Base-by-base conservation (phyloP, 352 stramenopile genomes). In the Phytopythium litorale region DNA sequence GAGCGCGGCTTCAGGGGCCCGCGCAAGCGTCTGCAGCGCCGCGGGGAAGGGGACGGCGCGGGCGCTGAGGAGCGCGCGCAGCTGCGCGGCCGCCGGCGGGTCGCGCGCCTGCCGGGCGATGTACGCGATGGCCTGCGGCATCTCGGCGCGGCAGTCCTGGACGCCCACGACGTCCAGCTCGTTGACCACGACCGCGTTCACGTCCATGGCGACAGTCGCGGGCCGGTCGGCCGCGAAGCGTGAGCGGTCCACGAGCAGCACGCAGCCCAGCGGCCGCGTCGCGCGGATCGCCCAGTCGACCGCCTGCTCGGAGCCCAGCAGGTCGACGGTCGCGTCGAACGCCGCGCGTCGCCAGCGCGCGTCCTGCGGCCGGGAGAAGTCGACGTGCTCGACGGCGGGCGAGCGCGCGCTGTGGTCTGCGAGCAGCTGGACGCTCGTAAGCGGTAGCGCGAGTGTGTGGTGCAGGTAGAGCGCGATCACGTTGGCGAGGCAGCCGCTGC, bases 141-240 rank as follows among this genome's bases (percentile, higher is more conserved):
- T 33, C 23, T 76, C 62, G 2, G 28, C 57, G 7, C 46, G 62
- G 48, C 71, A 77, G 62, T 86, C 75, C 40, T 68, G 56, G 15
- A 90, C 58, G 11, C 54, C 70, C 46, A 70, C 50, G 23, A 92
- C 6, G 32, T 75, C 65, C 32, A 92, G 72, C 37, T 92, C 84
- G 21, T 80, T 78, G 18, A 92, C 81, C 19, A 91, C 84, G 8
- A 92, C 71, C 2, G 71, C 49, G 46, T 92, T 92, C 76, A 92
- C 82, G 61, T 90, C 72, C 67, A 92, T 75, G 19, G 66, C 52
- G 16, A 89, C 28, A 7, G 61, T 66, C 13, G 60, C 37, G 11
- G 64, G 71, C 11, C 75, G 71, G 1, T 49, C n/a, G 49, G 70
- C 50, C 23, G 83, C 64, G 21, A 84, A 64, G 3, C 72, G 62